Base-by-base conservation (phyloP, 1,284 basidiomycete genomes). In the Thecaphora frezii region DNA sequence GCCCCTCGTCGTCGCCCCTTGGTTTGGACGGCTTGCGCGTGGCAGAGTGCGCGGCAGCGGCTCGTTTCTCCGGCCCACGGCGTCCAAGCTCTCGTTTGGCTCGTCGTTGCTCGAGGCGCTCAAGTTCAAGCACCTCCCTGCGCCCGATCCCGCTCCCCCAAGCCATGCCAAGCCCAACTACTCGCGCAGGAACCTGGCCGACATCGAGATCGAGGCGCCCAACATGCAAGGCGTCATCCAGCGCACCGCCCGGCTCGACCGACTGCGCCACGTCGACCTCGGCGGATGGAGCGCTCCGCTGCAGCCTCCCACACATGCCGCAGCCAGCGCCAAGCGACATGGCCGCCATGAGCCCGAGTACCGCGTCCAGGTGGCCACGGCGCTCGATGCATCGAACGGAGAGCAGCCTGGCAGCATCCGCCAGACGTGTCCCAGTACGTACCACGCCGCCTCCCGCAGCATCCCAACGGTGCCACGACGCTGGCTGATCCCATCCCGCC, bases 131-230 rank as follows among this genome's bases (percentile, higher is more conserved):
- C 76, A 78, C 23, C 49, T 54, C 19, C 41, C 53, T 4, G n/a
- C 38, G 16, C n/a, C 47, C 5, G 51, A 33, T 24, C 30, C 19
- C 18, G 42, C 12, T 14, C 26, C 33, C 12, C 8, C 28, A 30
- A 21, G n/a, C 33, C n/a, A n/a, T n/a, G 23, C 30, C 28, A 14
- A 36, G 76, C 82, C 89, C 54, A 88, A 89, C 62, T 60, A 60
- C 30, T 53, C 63, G 38, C 51, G 63, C 42, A 59, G 56, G 41
- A 70, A 54, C 44, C 61, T 69, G 33, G 66, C 58, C 25, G 71
- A 72, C 21, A 93, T 97, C 58, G 83, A 89, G 61, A 90, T 97
- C 16, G 89, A 96, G 77, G 90, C 89, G 1, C 89, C 93, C 0
- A 85, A 87, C 42, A 82, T 96, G 45, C 87, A 89, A 71, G 88